Evolutionary conservation across 2,329 filamentous ascomycete genomes (phyloP), one percentile per base, ranked within the genome.

Genomic region (Huntiella omanensis): DNA sequence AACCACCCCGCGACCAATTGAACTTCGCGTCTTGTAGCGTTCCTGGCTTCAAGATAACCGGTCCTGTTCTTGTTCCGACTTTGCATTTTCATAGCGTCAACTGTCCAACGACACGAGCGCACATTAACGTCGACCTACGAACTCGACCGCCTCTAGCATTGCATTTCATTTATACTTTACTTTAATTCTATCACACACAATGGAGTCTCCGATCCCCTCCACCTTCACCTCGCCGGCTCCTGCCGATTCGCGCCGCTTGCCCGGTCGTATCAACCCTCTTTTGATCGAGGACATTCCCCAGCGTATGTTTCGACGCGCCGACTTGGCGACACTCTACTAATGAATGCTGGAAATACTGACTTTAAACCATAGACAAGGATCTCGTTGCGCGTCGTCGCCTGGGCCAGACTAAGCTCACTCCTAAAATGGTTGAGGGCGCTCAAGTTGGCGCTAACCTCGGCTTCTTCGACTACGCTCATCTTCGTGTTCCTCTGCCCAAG

Each of bases 391-490:
- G 86, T 58, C 82, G 91, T 57, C 83, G 88, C 54, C 71, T 98
- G 40, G 91, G 88, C 40, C 87, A 94, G 64, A 98, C 91, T 17
- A 83, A 92, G 62, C 72, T 98, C 52, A 78, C 80, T 7, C 77
- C 87, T 45, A 91, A 86, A 65, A 77, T 85, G 56, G 77, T 79
- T 33, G 22, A 28, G 22, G 77, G 81, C 54, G 67, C 79, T n/a
- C 75, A 77, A 60, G 79, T 84, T 52, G 75, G 77, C 48, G 83
- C 84, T 59, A 69, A 76, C 40, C 68, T 91, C 50, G 85, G 84
- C 44, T 76, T 80, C 40, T 94, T 98, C 60, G 91, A 96, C 63
- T 98, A 98, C 62, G 88, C 87, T 53, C 91, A 98, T 60, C 71
- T 98, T 43, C 82, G 88, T 57, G 88, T 87, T 50, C 88, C 91